phyloP scores from a whole-genome alignment of 441 rosid genomes.

The Populus hybrid region DNA sequence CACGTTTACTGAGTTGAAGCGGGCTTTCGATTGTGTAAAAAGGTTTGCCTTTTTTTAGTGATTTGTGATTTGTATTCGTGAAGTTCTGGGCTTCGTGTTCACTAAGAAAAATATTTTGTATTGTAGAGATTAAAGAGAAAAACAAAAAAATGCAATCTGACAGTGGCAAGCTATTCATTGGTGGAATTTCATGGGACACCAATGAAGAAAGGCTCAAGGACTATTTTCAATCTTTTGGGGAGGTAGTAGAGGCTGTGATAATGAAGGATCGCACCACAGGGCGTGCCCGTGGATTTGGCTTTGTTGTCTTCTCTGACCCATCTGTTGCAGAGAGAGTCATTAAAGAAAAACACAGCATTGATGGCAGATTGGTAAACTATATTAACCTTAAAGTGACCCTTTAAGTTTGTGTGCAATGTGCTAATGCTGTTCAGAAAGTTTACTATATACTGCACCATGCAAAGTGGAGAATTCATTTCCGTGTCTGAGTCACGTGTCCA shows the following conservation, averaged over 20 bases:
- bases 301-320: slow-evolving; percentile 87
- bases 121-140: background rate
- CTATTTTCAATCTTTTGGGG: slow-evolving; percentile 80
- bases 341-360: slow-evolving; percentile 75
- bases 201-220: slow-evolving; percentile 88
- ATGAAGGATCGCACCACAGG: slow-evolving; percentile 98
- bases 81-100: slow-evolving; percentile 9
- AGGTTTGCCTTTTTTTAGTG: slow-evolving; percentile 3
- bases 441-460: background rate
- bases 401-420: background rate
- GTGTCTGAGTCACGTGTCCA: slow-evolving; percentile 15
- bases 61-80: background rate
- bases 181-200: slow-evolving; percentile 99
- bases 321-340: slow-evolving; percentile 87
- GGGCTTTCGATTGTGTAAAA: background rate
- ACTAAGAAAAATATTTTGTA: background rate
- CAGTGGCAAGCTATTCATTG: slow-evolving; percentile 89
- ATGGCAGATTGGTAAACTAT: slow-evolving; percentile 84
- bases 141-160: slow-evolving; percentile 64
- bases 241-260: slow-evolving; percentile 92
- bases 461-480: slow-evolving; percentile 13
- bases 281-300: slow-evolving; percentile 99
- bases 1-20: slow-evolving; percentile 8
- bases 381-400: background rate
- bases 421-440: background rate